Evolutionary conservation across 1,284 basidiomycete species (phyloP).

Genomic region (Trichosporon inkin): DNA sequence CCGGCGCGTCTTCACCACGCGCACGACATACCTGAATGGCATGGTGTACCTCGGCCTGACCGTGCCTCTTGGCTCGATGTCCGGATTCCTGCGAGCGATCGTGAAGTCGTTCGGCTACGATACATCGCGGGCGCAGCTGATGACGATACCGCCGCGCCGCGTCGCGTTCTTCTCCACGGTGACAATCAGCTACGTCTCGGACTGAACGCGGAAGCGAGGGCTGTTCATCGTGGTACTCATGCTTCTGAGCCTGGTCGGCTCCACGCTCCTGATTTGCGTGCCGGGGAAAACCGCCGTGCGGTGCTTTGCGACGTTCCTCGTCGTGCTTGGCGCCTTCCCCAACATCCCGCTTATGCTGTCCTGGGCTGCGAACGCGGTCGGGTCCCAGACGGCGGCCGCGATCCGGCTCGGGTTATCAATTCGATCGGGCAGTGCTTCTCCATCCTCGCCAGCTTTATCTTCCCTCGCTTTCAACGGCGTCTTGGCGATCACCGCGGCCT

Average conservation of each 20-base stretch:
- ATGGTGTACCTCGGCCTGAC: conserved; percentile 28
- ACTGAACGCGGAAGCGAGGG: conserved; percentile 14
- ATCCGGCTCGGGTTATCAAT: conserved; percentile 45
- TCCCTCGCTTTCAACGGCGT: conserved; percentile 21
- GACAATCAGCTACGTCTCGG: conserved; percentile 16
- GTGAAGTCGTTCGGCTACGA: conserved; percentile 57
- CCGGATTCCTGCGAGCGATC: conserved; percentile 78
- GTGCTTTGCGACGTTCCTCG: conserved; percentile 43
- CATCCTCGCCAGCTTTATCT: conserved; percentile 26
- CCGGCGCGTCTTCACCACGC: conserved; percentile 7
- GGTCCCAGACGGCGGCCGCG: conserved; percentile 11
- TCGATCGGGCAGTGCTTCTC: conserved; percentile 34
- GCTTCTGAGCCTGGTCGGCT: conserved; percentile 39
- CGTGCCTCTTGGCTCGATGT: conserved; percentile 54
- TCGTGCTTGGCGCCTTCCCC: conserved; percentile 36
- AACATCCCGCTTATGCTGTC: conserved; percentile 32
- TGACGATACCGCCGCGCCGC: conserved; percentile 75
- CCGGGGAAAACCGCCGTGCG: conserved; percentile 25
- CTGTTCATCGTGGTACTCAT: conserved; percentile 39
- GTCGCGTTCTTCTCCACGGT: conserved; percentile 52
- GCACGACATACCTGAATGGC: conserved; percentile 17
- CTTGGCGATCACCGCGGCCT: conserved; percentile 12
- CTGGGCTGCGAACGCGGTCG: conserved; percentile 25
- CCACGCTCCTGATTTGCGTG: conserved; percentile 37
- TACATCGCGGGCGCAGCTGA: conserved; percentile 56